phyloP scores from a whole-genome alignment of 208 protist genomes.

The Trypanosoma lewisi region DNA sequence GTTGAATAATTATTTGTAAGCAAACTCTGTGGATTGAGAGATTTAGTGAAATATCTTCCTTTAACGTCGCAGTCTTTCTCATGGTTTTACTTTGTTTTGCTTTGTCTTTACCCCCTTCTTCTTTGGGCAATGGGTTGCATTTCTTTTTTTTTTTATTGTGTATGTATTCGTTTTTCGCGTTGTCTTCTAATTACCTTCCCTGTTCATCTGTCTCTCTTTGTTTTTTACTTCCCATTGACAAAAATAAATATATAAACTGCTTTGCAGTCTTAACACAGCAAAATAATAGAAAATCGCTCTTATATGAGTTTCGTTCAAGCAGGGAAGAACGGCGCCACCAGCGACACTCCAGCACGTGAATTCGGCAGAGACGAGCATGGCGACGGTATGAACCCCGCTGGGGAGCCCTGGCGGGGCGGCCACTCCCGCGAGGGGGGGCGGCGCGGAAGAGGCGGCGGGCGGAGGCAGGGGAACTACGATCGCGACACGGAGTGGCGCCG shows the following conservation, averaged over 20 bases:
- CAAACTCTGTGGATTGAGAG: too few species aligned
- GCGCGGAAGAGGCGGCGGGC: conserved; percentile 19
- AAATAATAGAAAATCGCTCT: conserved; percentile 18
- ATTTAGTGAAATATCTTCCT: too few species aligned
- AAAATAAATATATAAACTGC: neutral
- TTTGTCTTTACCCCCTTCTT: neutral
- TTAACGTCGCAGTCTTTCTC: too few species aligned
- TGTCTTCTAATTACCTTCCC: too few species aligned
- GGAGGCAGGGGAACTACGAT: conserved; percentile 18
- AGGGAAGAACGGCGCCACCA: conserved; percentile 26
- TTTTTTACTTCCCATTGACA: conserved; percentile 11
- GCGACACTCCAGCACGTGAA: conserved; percentile 24
- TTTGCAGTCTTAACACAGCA: conserved; percentile 6
- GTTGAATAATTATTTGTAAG: too few species aligned
- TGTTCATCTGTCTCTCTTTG: conserved; percentile 7
- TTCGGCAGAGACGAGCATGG: conserved; percentile 17
- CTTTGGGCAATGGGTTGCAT: too few species aligned
- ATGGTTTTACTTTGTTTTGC: neutral
- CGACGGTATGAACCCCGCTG: conserved; percentile 16
- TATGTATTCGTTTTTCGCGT: conserved; percentile 2
- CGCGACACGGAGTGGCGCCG: conserved; percentile 10
- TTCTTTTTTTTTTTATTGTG: neutral
- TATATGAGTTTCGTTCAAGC: conserved; percentile 28
- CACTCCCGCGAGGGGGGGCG: conserved; percentile 32
- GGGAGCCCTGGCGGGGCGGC: conserved; percentile 27